A percentile compares a stretch with the other conserved stretches of the same genome.
Conservation (phyloP, 2,329 filamentous ascomycete species). For the Parasarocladium wereldwijsianum region DNA sequence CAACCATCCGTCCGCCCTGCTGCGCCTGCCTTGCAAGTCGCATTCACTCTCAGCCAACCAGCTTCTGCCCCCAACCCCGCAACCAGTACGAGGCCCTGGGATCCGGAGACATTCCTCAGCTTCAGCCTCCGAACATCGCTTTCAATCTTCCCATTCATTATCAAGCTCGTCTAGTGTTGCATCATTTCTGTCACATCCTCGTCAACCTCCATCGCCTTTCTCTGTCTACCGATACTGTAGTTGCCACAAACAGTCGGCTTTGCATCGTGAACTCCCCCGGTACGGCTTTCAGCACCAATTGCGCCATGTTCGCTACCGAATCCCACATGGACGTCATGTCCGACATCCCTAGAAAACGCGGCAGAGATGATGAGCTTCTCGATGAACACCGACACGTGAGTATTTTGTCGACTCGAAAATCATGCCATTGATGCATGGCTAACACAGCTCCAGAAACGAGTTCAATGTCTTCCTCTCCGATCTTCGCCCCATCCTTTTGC, state of each 20-base stretch:
- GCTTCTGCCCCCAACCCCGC: no score
- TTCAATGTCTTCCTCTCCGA: constrained; percentile 36
- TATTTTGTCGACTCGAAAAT: neutral
- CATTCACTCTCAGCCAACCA: no score
- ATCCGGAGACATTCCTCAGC: no score
- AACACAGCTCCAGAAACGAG: constrained; percentile 30
- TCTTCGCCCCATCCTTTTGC: constrained; percentile 27
- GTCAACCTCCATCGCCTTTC: no score
- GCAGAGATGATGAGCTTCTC: constrained; percentile 33
- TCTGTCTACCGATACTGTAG: neutral
- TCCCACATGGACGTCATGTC: constrained; percentile 16
- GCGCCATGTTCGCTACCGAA: constrained; percentile 22
- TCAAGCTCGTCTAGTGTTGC: no score
- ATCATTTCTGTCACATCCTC: no score
- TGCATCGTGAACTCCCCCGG: no score
- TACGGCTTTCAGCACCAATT: neutral
- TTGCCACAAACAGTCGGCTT: neutral
- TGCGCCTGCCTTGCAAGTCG: no score
- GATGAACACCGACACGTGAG: constrained; percentile 36
- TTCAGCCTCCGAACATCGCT: constrained; percentile 5
- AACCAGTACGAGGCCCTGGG: no score
- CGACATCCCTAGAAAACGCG: constrained; percentile 27
- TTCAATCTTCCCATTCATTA: no score
- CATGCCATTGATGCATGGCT: constrained; percentile 6
- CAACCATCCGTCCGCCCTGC: no score